phyloP scores from a whole-genome alignment of 2,329 filamentous ascomycete genomes.

The Curvularia verruculosa region DNA sequence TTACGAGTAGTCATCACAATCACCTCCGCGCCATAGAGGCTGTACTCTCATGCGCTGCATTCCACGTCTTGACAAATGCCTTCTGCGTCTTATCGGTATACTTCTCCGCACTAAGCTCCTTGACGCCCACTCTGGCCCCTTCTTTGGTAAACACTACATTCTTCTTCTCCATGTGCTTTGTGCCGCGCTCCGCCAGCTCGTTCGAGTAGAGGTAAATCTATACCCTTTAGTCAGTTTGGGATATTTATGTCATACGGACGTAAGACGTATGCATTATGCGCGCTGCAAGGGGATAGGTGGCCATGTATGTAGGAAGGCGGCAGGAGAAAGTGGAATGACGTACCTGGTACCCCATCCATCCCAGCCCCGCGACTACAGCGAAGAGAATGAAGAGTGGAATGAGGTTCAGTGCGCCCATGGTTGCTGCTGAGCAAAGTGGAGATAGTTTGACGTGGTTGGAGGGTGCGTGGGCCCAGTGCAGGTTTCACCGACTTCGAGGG shows the following conservation, averaged over 20 bases:
- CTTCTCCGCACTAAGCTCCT: slow-evolving; percentile 69
- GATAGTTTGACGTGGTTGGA: slow-evolving; percentile 3
- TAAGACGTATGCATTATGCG: no score
- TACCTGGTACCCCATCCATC: slow-evolving; percentile 71
- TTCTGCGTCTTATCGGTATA: slow-evolving; percentile 77
- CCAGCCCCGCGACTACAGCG: slow-evolving; percentile 61
- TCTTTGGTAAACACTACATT: slow-evolving; percentile 78
- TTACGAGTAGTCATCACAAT: no score
- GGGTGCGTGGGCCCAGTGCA: background rate
- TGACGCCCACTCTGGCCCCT: slow-evolving; percentile 73
- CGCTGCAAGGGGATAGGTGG: no score
- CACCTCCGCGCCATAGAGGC: background rate
- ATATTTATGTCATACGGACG: no score
- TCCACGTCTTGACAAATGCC: slow-evolving; percentile 60
- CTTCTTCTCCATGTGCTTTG: slow-evolving; percentile 74
- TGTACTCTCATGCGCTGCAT: slow-evolving; percentile 39
- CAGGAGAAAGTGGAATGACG: background rate
- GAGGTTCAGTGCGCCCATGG: slow-evolving; percentile 57
- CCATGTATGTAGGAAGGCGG: no score
- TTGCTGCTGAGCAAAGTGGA: slow-evolving; percentile 4
- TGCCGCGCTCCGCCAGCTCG: slow-evolving; percentile 69
- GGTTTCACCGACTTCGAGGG: background rate
- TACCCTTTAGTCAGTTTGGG: no score
- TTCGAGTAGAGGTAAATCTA: slow-evolving; percentile 69
- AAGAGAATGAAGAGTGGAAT: slow-evolving; percentile 71